Evolutionary conservation across 768 basidiomycete species (phyloP), one percentile per base, ranked within the genome.

Genomic region (Tephrocybe sp.): DNA sequence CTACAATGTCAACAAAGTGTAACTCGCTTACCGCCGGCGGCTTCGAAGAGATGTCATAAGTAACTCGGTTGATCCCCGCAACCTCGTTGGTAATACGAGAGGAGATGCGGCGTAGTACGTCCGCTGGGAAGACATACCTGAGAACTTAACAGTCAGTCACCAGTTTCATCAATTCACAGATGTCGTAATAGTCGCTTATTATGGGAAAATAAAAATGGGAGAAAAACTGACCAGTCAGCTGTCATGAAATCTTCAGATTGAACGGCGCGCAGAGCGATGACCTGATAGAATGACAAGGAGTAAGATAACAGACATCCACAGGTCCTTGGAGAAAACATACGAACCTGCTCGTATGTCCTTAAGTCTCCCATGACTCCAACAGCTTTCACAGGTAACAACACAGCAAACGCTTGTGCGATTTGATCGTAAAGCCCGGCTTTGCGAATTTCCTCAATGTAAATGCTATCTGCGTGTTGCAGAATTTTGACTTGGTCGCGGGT

Each of bases 231-330:
- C 96, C 96, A 98, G 67, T 98, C 96, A 32, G 97, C 97, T 12
- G 97, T 99, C 97, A 99, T 99, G 65, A 99, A 99, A 68, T 99
- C 97, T 65, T 98, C 96, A n/a, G 94, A 86, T 65, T 91, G 87
- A 8, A 98, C 96, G 2, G 97, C 97, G 45, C 97, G 83, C 47
- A 99, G 76, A 1, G 92, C 91, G 51, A 98, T 92, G 43, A 99
- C 95, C 84, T 89, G 59, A 34, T 23, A 22, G 12, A 33, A 46
- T 35, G 20, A 49, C 30, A 51, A 48, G 59, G 17, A 45, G 51
- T 19, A 20, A 23, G 40, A 50, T 26, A 44, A 53, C 40, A 48
- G 34, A 39, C 35, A 19, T 45, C 26, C 31, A 38, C 46, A 23
- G 48, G 12, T 45, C 46, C 38, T 19, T 22, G 16, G 14, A 12